Percentiles rank a stretch among this genome's conserved stretches.
Evolutionary conservation across 169 alveolate genomes (phyloP).

Genomic region (Ichthyophthirius multifiliis): DNA sequence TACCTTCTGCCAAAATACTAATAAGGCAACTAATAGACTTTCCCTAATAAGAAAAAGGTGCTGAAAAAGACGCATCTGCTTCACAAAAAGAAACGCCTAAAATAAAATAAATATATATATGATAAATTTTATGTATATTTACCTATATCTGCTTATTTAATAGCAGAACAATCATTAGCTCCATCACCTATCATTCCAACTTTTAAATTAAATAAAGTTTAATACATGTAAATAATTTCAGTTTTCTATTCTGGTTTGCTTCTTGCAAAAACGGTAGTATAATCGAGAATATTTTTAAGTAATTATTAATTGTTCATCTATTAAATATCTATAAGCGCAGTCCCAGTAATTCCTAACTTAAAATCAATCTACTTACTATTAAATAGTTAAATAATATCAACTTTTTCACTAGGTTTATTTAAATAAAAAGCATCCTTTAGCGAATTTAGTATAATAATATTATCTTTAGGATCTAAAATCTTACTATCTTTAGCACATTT

Average conservation of each 20-base stretch:
- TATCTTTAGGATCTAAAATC: conserved; percentile 19
- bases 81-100: conserved; percentile 23
- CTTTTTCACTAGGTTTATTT: not conserved
- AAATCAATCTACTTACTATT: not conserved
- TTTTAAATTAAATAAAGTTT: conserved; percentile 7
- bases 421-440: not conserved
- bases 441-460: not conserved
- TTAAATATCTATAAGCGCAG: not conserved
- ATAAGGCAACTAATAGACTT: conserved; percentile 19
- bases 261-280: conserved; percentile 30
- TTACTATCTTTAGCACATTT: conserved; percentile 71
- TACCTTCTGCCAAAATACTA: conserved; percentile 25
- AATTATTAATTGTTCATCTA: not conserved
- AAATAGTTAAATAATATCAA: not conserved
- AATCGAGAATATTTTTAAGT: not conserved
- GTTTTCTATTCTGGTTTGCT: conserved; percentile 27
- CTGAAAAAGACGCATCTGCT: conserved; percentile 39
- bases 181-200: conserved; percentile 49
- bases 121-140: not conserved
- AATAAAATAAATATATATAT: not conserved
- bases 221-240: not conserved
- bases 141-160: conserved; percentile 34
- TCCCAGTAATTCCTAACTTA: not conserved
- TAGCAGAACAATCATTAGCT: conserved; percentile 50
- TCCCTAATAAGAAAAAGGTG: conserved; percentile 27